These are phyloP conservation scores for Wickerhamiella pararugosa DNA, from an alignment of 1,139 yeast species.

Conservation along the genomic window DNA sequence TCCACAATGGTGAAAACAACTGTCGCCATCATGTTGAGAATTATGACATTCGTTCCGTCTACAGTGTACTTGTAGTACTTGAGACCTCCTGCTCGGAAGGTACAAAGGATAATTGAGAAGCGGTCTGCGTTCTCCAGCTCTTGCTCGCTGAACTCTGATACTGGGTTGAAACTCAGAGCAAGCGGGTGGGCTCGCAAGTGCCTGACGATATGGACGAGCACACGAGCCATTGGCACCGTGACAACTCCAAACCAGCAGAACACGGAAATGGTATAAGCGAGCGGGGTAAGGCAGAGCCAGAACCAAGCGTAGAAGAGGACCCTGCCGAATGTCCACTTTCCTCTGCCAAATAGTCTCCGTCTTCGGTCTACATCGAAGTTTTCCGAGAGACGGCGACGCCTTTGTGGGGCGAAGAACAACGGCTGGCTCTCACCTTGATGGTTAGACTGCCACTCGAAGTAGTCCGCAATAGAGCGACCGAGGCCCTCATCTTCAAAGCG, in stretches of 20 bases:
- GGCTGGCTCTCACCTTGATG: conserved; percentile 30
- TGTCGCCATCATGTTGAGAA: conserved; percentile 65
- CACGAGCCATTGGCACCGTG: conserved; percentile 87
- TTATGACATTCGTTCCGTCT: conserved; percentile 88
- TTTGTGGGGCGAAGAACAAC: conserved; percentile 50
- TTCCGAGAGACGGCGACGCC: conserved; percentile 10
- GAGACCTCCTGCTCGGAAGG: conserved; percentile 81
- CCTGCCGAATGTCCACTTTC: conserved; percentile 80
- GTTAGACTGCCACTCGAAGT: conserved; percentile 63
- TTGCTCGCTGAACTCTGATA: conserved; percentile 21
- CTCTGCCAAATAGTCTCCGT: conserved; percentile 73
- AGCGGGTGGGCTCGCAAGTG: conserved; percentile 86
- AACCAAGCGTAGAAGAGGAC: conserved; percentile 61
- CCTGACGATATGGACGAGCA: conserved; percentile 46
- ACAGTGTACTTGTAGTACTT: conserved; percentile 92
- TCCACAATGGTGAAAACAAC: conserved; percentile 77
- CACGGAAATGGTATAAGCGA: conserved; percentile 39
- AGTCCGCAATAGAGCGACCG: conserved; percentile 74
- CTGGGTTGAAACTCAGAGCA: conserved; percentile 58
- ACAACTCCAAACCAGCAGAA: conserved; percentile 74
- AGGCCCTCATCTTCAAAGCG: conserved; percentile 77
- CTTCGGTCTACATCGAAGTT: conserved; percentile 15
- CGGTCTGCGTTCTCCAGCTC: conserved; percentile 20
- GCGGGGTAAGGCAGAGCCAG: conserved; percentile 56
- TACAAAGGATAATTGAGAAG: conserved; percentile 45